Percentiles rank a stretch among this genome's conserved stretches.
These are phyloP conservation scores for Colletotrichum falcatum DNA, from an alignment of 2,329 filamentous ascomycete genomes.

Conservation along the genomic window DNA sequence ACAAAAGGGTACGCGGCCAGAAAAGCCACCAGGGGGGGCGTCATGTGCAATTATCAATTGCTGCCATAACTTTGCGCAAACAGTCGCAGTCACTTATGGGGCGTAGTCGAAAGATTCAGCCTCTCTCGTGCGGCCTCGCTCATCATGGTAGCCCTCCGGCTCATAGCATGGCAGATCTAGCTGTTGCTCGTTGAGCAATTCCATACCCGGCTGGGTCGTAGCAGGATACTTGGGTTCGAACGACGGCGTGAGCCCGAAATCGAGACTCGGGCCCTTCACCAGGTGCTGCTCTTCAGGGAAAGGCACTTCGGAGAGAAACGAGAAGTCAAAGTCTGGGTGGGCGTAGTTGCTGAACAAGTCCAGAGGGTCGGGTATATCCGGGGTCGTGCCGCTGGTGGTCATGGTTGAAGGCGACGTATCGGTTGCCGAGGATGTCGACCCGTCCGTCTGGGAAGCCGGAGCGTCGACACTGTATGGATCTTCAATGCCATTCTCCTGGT, in stretches of 20 bases:
- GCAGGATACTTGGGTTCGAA: not conserved
- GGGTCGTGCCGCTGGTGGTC: constrained; percentile 25
- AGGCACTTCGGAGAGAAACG: constrained; percentile 5
- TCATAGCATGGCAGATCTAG: not conserved
- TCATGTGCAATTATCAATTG: not conserved
- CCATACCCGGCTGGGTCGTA: constrained; percentile 16
- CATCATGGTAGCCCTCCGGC: not conserved
- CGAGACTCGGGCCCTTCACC: not conserved
- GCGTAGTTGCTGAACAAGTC: constrained; percentile 20
- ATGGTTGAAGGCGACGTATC: constrained; percentile 34
- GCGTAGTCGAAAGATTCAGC: not conserved
- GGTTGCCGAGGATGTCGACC: not conserved
- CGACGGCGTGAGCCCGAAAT: not conserved
- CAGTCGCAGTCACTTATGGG: not conserved
- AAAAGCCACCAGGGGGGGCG: not conserved
- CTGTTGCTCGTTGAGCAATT: not conserved
- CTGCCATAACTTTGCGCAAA: not conserved
- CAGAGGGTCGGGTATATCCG: constrained; percentile 32
- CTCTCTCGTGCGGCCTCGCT: not conserved
- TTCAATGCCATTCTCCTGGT: constrained; percentile 8
- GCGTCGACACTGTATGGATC: not conserved
- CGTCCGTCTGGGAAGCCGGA: not conserved
- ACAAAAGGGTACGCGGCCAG: not conserved
- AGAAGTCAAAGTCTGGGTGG: constrained; percentile 35
- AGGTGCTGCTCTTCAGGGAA: not conserved